Base-by-base conservation (phyloP, 371 early-diverging fungal genomes). In the Mucor irregularis region DNA sequence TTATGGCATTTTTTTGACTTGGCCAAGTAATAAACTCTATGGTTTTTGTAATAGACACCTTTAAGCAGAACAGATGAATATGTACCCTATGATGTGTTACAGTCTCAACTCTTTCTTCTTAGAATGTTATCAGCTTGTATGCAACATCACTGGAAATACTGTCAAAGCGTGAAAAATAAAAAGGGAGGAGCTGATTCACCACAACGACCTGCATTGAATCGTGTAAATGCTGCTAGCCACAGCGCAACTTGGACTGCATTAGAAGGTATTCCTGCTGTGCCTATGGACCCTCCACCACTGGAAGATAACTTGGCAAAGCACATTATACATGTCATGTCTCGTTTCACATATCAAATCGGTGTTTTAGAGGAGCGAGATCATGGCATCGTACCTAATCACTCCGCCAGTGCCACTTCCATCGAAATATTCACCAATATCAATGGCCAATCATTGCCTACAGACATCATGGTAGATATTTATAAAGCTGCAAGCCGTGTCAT, bases 61-160 rank as follows among this genome's bases (percentile, higher is more conserved):
- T 8, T 48, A 0, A 22, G 42, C 1, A 39, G 74, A 58, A 67
- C 38, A 11, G 78, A 82, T 55, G 82, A 80, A 13, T 52, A 48
- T 26, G 62, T 68, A 11, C 69, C 78, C 4, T 60, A 53, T 24
- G 81, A 85, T 44, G 52, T 81, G 38, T 56, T 87, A 42, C 84
- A 84, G 39, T 82, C 86, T 17, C 91, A 89, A 56, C 67, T 87
- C 14, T 88, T 85, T 58, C 57, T 89, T n/a, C 72, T 90, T 46
- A 68, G 81, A 44, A 67, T 89, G 42, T 53, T 89, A 31, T 81
- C 82, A 11, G 81, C 82, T 21, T 90, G 89, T 65, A 74, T 87
- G 76, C 78, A 82, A 22, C 80, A 80, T 33, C 78, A 82, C 49
- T 88, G 88, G 89, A 75, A 34, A 48, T 62, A 59, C 11, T 44